Percentiles rank a stretch among this genome's conserved stretches.
phyloP scores from a whole-genome alignment of 2,329 filamentous ascomycete species.

The Apiospora aurea region DNA sequence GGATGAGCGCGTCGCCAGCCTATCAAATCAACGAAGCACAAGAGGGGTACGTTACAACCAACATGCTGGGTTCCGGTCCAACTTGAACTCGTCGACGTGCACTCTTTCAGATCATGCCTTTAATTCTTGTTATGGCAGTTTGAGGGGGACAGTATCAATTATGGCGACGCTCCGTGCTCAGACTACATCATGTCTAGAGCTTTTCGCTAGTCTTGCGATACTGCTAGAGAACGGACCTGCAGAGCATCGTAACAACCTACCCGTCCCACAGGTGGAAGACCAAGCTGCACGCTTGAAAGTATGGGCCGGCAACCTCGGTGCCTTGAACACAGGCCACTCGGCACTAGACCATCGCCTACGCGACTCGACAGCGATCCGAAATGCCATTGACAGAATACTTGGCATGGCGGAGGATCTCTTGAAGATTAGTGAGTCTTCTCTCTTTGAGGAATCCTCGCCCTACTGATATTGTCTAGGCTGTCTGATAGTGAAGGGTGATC shows the following conservation, averaged over 20 bases:
- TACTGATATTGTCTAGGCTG: neutral
- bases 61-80: neutral
- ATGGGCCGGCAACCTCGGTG: neutral
- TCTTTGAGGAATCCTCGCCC: too few species aligned
- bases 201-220: neutral
- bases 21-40: neutral
- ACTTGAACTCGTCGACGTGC: neutral
- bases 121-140: too few species aligned
- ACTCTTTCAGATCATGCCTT: too few species aligned
- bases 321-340: neutral
- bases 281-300: neutral
- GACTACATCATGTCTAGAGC: neutral
- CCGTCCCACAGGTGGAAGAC: neutral
- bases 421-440: neutral
- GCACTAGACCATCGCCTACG: neutral
- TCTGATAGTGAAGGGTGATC: neutral
- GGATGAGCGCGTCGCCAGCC: neutral
- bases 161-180: neutral
- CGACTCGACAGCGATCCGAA: neutral
- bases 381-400: neutral
- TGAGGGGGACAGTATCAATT: neutral
- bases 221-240: neutral
- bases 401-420: neutral
- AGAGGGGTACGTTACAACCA: too few species aligned
- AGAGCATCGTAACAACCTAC: neutral